These are phyloP conservation scores for Lyophyllum shimeji DNA, from an alignment of 768 basidiomycete genomes.

Conservation along the genomic window DNA sequence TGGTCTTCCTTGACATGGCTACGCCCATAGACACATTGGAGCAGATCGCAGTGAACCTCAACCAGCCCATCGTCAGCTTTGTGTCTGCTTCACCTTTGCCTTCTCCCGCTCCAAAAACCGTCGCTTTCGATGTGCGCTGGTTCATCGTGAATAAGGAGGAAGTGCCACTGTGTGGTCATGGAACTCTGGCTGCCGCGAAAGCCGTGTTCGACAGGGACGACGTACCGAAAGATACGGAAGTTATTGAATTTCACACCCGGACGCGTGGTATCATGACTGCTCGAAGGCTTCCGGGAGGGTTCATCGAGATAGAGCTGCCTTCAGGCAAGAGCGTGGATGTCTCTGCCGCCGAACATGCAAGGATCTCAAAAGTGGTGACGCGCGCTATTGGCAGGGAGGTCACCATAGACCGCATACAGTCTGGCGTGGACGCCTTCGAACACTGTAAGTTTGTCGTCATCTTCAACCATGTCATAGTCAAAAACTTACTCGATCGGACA, in stretches of 20 bases:
- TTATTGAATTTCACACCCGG: slow-evolving; percentile 32
- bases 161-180: slow-evolving; percentile 42
- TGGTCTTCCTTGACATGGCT: slow-evolving; percentile 34
- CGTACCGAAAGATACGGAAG: slow-evolving; percentile 25
- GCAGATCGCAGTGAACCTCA: slow-evolving; percentile 39
- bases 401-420: slow-evolving; percentile 33
- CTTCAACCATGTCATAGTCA: background rate
- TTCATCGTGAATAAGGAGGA: slow-evolving; percentile 30
- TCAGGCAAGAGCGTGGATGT: slow-evolving; percentile 23
- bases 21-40: slow-evolving; percentile 25
- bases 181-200: slow-evolving; percentile 41
- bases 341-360: slow-evolving; percentile 26
- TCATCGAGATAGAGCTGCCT: slow-evolving; percentile 39
- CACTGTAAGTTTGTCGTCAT: slow-evolving; percentile 23
- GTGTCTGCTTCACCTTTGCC: slow-evolving; percentile 11
- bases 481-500: background rate
- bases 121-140: slow-evolving; percentile 37
- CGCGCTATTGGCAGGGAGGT: slow-evolving; percentile 41
- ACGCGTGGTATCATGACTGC: slow-evolving; percentile 27
- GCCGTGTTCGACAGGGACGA: slow-evolving; percentile 34
- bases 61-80: slow-evolving; percentile 34
- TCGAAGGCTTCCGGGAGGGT: slow-evolving; percentile 27
- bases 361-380: slow-evolving; percentile 27
- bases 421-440: slow-evolving; percentile 32
- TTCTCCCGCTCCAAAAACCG: slow-evolving; percentile 14